Base-by-base conservation (phyloP, 495 filamentous ascomycete species). In the Immersiella caudata region DNA sequence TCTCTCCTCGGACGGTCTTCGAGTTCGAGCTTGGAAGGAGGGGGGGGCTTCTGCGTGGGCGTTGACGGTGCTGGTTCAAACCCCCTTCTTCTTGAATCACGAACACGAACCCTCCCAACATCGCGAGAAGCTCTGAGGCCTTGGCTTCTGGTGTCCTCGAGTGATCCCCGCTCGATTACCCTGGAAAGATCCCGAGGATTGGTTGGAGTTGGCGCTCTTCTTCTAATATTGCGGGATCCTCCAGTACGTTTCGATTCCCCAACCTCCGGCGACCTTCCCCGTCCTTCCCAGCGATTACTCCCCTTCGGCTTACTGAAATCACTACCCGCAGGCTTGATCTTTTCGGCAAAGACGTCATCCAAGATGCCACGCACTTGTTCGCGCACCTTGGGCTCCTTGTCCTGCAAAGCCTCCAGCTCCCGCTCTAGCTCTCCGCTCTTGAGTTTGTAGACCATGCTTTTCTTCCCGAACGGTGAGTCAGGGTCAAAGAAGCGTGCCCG, bases 371-470 rank as follows among this genome's bases (percentile, higher is more conserved):
- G 54, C 12, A 22, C 22, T 27, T 57, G 20, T 11, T 25, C 22
- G 12, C 54, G 54, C 12, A 22, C 22, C 22, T 57, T 25, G 12
- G 52, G 20, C 22, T 46, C 35, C 40, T 50, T 62, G 18, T 33
- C 8, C 26, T 46, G 21, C 16, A 49, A 7, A 8, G 9, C 33
- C 27, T 57, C 46, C 65, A 75, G 8, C 14, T 75, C 70, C 12
- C 73, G 65, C 20, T 49, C 18, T 25, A 79, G 60, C 24, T 63
- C 21, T 8, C 76, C 75, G 18, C 69, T 73, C 60, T 78, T 79
- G 35, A 79, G 61, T 70, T 81, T 68, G 52, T 81, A 80, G 1
- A 83, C 82, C 18, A 83, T 22, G 57, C 82, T 84, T 52, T 75
- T 77, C 73, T 83, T 84, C 25, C 79, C 82, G 58, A 83, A 83